A percentile compares a stretch with the other conserved stretches of the same genome.
Evolutionary conservation across 495 filamentous ascomycete species (phyloP).

Genomic region (Bacidia rubella): DNA sequence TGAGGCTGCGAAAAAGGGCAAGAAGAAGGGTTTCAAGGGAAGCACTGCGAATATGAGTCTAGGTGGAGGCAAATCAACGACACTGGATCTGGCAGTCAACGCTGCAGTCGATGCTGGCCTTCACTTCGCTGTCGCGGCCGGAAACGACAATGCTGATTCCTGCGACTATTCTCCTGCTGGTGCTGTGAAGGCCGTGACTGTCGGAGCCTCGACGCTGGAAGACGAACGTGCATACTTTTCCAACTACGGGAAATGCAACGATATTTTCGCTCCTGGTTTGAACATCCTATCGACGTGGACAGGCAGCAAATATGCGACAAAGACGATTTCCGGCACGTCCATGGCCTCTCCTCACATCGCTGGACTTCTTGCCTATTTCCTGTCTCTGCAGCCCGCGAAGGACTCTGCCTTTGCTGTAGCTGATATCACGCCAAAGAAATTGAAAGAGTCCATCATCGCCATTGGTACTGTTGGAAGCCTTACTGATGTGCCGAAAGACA

Average conservation of each 20-base stretch:
- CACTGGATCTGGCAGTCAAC: constrained; percentile 86
- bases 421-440: constrained; percentile 79
- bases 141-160: constrained; percentile 96
- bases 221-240: constrained; percentile 99
- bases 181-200: constrained; percentile 84
- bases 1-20: constrained; percentile 62
- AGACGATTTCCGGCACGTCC: constrained; percentile 98
- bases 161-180: constrained; percentile 99
- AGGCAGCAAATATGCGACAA: constrained; percentile 81
- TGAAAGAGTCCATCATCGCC: constrained; percentile 76
- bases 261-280: constrained; percentile 95
- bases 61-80: constrained; percentile 85
- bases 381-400: constrained; percentile 81
- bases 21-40: constrained; percentile 94
- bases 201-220: constrained; percentile 82
- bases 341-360: constrained; percentile 98
- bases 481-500: constrained; percentile 70
- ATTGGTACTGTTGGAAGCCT: constrained; percentile 74
- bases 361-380: constrained; percentile 92
- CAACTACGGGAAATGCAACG: constrained; percentile 98
- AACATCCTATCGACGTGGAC: constrained; percentile 98
- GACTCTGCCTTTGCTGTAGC: constrained; percentile 84
- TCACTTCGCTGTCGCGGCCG: constrained; percentile 95
- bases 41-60: constrained; percentile 99
- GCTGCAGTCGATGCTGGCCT: constrained; percentile 81